Evolutionary conservation across 2,329 filamentous ascomycete species (phyloP).

Genomic region (Plectosphaerella plurivora): DNA sequence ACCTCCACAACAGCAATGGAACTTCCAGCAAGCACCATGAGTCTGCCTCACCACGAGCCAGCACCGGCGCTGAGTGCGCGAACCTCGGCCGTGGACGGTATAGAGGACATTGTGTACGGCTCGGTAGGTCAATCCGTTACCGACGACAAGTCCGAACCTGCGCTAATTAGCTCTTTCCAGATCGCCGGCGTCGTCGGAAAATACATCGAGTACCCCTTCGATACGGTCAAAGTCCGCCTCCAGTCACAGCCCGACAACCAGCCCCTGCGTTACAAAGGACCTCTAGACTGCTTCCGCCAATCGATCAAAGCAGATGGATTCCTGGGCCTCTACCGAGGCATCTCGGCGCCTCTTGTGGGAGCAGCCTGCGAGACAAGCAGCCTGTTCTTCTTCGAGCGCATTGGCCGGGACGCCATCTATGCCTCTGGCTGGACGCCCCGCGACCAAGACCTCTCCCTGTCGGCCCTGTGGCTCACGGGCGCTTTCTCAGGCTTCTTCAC

Average conservation of each 20-base stretch:
- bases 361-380: slow-evolving; percentile 90
- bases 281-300: slow-evolving; percentile 89
- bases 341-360: slow-evolving; percentile 84
- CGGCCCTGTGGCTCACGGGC: slow-evolving; percentile 72
- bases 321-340: slow-evolving; percentile 80
- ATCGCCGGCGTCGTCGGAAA: slow-evolving; percentile 84
- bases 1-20: slow-evolving; percentile 4
- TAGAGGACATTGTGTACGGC: slow-evolving; percentile 86
- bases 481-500: slow-evolving; percentile 86
- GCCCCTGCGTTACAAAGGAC: slow-evolving; percentile 77
- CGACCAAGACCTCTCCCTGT: slow-evolving; percentile 64
- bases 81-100: slow-evolving; percentile 55
- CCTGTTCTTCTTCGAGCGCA: slow-evolving; percentile 85
- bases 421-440: slow-evolving; percentile 40
- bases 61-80: slow-evolving; percentile 10
- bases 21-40: slow-evolving; percentile 8
- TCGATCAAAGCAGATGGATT: slow-evolving; percentile 77
- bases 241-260: slow-evolving; percentile 90
- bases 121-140: slow-evolving; percentile 55
- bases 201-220: slow-evolving; percentile 97
- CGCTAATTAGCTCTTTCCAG: slow-evolving; percentile 33
- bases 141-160: background rate
- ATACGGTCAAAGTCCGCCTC: slow-evolving; percentile 94
- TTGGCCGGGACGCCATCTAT: slow-evolving; percentile 65
- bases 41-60: slow-evolving; percentile 10